Evolutionary conservation across 805 yeast genomes (phyloP), one percentile per base, ranked within the genome.

Genomic region (Candida schatavii): DNA sequence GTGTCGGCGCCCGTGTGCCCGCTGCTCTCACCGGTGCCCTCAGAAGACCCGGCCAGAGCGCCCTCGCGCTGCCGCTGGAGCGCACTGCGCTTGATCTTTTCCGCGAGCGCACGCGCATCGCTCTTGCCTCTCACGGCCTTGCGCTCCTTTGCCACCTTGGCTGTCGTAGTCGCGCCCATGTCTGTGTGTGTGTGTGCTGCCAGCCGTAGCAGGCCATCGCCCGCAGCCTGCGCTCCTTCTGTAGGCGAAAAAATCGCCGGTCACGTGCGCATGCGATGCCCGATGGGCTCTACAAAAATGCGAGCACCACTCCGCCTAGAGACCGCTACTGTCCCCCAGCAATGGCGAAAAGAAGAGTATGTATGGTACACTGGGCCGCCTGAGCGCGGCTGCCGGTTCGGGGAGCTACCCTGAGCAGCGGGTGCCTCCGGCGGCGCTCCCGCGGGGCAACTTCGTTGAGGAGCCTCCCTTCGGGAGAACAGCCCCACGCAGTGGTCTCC

Each of bases 301-400:
- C n/a, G n/a, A n/a, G n/a, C n/a, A n/a, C n/a, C n/a, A n/a, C n/a
- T n/a, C n/a, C n/a, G 27, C 27, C 27, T 23, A 23, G 27, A 23
- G 27, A 23, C 27, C 27, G 27, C 37, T 7, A 14, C 27, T 9
- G 19, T 14, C 17, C 10, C 17, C 4, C 25, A 58, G 28, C n/a
- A 41, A 77, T 77, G 81, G 81, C 78, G 31, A 72, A 70, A 52
- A 70, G 80, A 71, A 76, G 78, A 67, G 72, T 67, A 54, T 32
- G 70, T 56, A 9, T 25, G 4, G 21, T 6, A 9, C 19, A n/a
- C n/a, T n/a, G n/a, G n/a, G n/a, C n/a, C n/a, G n/a, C n/a, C n/a
- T n/a, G n/a, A n/a, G n/a, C n/a, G n/a, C n/a, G n/a, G n/a, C n/a
- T n/a, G n/a, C n/a, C n/a, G n/a, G n/a, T n/a, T n/a, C n/a, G n/a